Evolutionary conservation across 371 early-diverging fungal species (phyloP).

Genomic region (Mucor plumbeus): DNA sequence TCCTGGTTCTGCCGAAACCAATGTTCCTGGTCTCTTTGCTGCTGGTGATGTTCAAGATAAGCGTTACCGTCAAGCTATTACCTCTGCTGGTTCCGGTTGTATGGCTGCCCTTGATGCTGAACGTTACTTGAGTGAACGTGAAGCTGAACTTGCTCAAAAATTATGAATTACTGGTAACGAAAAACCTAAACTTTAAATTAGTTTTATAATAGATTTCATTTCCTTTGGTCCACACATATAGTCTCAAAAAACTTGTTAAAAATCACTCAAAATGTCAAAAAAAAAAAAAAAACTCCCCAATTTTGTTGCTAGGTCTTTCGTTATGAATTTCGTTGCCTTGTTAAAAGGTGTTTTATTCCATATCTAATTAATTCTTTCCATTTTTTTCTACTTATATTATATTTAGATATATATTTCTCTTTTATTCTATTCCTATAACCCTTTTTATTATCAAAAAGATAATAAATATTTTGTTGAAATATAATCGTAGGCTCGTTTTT

Average conservation of each 20-base stretch:
- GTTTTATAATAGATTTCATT: constrained; percentile 1
- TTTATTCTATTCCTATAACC: not conserved
- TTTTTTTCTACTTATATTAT: not conserved
- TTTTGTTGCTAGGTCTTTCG: not conserved
- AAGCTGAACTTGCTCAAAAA: constrained; percentile 6
- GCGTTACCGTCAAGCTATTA: constrained; percentile 86
- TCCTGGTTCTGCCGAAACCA: constrained; percentile 85
- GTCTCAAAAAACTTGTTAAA: too few relatives aligned
- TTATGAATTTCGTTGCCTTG: not conserved
- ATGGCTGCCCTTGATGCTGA: constrained; percentile 96
- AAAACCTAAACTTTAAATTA: constrained; percentile 17
- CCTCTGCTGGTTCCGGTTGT: constrained; percentile 84
- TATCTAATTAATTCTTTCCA: not conserved
- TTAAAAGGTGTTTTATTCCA: not conserved
- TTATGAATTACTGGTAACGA: constrained; percentile 18
- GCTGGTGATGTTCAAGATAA: constrained; percentile 99
- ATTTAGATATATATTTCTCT: too few relatives aligned
- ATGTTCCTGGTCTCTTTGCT: constrained; percentile 94
- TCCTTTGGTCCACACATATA: not conserved
- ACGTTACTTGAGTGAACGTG: constrained; percentile 69
- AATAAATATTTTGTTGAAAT: not conserved
- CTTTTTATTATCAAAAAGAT: not conserved
- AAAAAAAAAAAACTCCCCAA: too few relatives aligned
- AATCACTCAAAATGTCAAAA: too few relatives aligned
- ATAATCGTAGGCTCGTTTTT: not conserved